These are phyloP conservation scores for Ensete glaucum DNA, from an alignment of 176 grass and related monocot species.

Conservation along the genomic window DNA sequence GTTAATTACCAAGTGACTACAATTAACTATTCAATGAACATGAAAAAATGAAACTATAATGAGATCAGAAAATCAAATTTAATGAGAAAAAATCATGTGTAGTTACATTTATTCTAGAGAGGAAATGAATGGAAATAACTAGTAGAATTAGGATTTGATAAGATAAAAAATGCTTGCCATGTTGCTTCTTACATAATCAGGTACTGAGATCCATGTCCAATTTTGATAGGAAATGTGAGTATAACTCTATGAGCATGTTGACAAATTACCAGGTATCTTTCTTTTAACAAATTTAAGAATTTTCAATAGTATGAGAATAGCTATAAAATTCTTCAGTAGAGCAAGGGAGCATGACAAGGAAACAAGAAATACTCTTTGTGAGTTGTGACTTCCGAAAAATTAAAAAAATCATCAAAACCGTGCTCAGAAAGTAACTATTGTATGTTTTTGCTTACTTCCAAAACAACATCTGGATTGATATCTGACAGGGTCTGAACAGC, in stretches of 20 bases:
- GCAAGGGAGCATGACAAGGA: too few species aligned
- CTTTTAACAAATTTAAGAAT: background rate
- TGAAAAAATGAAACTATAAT: background rate
- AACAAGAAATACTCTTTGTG: background rate
- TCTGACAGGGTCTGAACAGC: slow-evolving; percentile 83
- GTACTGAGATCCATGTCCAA: too few species aligned
- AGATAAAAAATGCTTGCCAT: too few species aligned
- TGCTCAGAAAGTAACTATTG: slow-evolving; percentile 4
- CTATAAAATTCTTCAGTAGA: background rate
- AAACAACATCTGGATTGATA: slow-evolving; percentile 90
- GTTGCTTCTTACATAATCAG: too few species aligned
- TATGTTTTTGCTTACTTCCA: slow-evolving; percentile 48
- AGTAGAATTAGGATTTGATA: too few species aligned
- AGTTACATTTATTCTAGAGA: too few species aligned
- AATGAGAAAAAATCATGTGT: too few species aligned
- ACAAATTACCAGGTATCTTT: background rate
- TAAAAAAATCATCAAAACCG: background rate
- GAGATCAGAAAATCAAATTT: background rate
- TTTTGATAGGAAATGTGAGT: background rate
- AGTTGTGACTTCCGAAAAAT: background rate
- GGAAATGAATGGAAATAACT: too few species aligned
- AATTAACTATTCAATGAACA: too few species aligned
- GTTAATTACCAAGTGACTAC: background rate
- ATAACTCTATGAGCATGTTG: background rate
- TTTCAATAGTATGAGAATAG: background rate